These are phyloP conservation scores for Crepidotus variabilis DNA, from an alignment of 768 basidiomycete genomes.

Conservation along the genomic window DNA sequence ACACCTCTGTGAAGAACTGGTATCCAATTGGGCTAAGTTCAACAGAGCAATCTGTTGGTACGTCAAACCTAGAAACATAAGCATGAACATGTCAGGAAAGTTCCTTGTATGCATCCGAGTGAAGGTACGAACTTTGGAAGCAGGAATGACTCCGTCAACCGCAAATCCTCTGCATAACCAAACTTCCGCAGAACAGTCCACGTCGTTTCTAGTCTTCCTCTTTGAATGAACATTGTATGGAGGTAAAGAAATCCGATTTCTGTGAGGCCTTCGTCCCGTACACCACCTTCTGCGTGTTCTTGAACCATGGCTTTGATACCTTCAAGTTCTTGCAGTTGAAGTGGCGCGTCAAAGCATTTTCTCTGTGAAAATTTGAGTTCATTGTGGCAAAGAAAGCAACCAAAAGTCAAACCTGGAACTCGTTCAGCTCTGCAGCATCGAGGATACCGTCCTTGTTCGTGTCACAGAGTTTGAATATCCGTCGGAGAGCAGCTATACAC, in stretches of 20 bases:
- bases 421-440: slow-evolving; percentile 88
- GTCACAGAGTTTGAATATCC: slow-evolving; percentile 97
- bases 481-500: slow-evolving; percentile 79
- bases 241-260: slow-evolving; percentile 92
- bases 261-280: slow-evolving; percentile 79
- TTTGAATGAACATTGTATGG: slow-evolving; percentile 95
- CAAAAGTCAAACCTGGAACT: slow-evolving; percentile 79
- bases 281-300: slow-evolving; percentile 70
- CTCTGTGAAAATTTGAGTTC: slow-evolving; percentile 42
- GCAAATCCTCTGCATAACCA: slow-evolving; percentile 93
- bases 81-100: not conserved
- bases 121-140: slow-evolving; percentile 69
- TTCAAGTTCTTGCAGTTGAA: slow-evolving; percentile 91
- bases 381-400: not conserved
- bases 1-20: slow-evolving; percentile 95
- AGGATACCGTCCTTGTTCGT: slow-evolving; percentile 90
- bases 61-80: slow-evolving; percentile 69
- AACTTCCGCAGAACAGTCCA: slow-evolving; percentile 96
- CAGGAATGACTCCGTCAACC: slow-evolving; percentile 83
- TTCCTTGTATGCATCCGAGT: slow-evolving; percentile 9
- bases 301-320: slow-evolving; percentile 94
- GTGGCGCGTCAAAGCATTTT: slow-evolving; percentile 92
- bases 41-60: slow-evolving; percentile 90
- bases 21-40: slow-evolving; percentile 93
- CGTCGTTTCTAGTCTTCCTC: slow-evolving; percentile 92